Percentiles rank a stretch among this genome's conserved stretches.
Conservation (phyloP, 1,284 basidiomycete genomes). For the Malassezia slooffiae region DNA sequence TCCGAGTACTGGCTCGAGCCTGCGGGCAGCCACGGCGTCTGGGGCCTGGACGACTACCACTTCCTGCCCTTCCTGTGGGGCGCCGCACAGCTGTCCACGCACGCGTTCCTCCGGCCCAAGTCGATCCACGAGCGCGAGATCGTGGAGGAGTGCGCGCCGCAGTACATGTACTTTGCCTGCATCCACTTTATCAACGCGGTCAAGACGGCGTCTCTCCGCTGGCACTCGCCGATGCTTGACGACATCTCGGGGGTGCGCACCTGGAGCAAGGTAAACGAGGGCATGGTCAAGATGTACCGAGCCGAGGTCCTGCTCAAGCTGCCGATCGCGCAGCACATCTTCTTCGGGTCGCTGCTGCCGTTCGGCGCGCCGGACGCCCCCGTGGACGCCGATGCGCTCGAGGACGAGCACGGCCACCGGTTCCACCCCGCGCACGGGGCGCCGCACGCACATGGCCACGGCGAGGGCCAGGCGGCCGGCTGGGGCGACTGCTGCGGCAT, state of each 20-base stretch:
- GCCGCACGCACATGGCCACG: constrained; percentile 36
- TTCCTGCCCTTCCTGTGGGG: constrained; percentile 91
- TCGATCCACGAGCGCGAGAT: constrained; percentile 84
- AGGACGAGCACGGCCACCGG: constrained; percentile 55
- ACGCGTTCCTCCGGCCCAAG: constrained; percentile 81
- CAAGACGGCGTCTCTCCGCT: constrained; percentile 85
- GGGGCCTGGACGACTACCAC: constrained; percentile 96
- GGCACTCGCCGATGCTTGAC: constrained; percentile 98
- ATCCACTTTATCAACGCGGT: constrained; percentile 86
- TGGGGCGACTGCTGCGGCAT: constrained; percentile 71
- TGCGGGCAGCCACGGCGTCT: constrained; percentile 92
- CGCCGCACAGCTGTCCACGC: constrained; percentile 70
- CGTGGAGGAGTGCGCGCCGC: constrained; percentile 77
- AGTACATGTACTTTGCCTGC: constrained; percentile 96
- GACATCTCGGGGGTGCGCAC: constrained; percentile 94
- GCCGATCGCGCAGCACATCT: constrained; percentile 89
- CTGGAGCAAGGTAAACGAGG: constrained; percentile 93
- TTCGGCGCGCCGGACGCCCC: constrained; percentile 53
- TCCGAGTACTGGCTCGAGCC: constrained; percentile 96
- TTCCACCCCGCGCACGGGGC: constrained; percentile 46
- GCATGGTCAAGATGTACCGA: constrained; percentile 96
- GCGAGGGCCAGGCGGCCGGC: constrained; percentile 49
- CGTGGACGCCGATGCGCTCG: constrained; percentile 46
- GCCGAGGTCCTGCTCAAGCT: constrained; percentile 91
- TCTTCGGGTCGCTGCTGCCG: constrained; percentile 74